Base-by-base conservation (phyloP, 2,329 filamentous ascomycete species). In the Bertia moriformis region DNA sequence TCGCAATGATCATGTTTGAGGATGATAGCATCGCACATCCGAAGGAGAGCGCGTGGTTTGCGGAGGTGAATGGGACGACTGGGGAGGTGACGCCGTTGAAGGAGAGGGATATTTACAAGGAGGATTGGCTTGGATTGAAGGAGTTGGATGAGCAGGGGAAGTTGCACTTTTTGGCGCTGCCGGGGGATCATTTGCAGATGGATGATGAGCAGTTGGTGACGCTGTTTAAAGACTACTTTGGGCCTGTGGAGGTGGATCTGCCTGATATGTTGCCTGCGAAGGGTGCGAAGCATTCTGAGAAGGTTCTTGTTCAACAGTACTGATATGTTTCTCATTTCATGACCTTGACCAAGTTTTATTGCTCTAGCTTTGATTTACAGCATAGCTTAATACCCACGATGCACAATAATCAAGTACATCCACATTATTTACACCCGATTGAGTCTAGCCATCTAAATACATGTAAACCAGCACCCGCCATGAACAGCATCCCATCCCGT, bases 91-190 rank as follows among this genome's bases (percentile, higher is more conserved):
- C 74, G 36, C 69, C 69, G 14, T 59, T 98, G 54, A 68, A 72
- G 46, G 71, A 87, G 39, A 68, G 84, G 42, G 57, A 59, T 19
- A 65, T 96, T 2, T 98, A 95, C 58, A 73, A 71, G 48, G 81
- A 96, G 60, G 89, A 98, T 62, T 98, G 91, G 91, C 63, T 98
- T 19, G 91, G 91, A 1, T 63, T 98, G 55, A 83, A 73, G 56
- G 61, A 63, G 49, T 62, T 98, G 51, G 88, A 95, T 60, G 63
- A 79, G 55, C 82, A 82, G 62, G 84, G 81, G 2, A 83, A 73
- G 1, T 61, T 98, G 49, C 70, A 78, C 41, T 94, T 95, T 59
- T 67, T 76, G 55, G 77, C 67, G 2, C 70, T 77, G 0, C 67
- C 77, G 3, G 91, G 89, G 0, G 72, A 73, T 18, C 91, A 98